Evolutionary conservation across 345 rosid genomes (phyloP), one percentile per base, ranked within the genome.

Genomic region (Arabis hirsuta): DNA sequence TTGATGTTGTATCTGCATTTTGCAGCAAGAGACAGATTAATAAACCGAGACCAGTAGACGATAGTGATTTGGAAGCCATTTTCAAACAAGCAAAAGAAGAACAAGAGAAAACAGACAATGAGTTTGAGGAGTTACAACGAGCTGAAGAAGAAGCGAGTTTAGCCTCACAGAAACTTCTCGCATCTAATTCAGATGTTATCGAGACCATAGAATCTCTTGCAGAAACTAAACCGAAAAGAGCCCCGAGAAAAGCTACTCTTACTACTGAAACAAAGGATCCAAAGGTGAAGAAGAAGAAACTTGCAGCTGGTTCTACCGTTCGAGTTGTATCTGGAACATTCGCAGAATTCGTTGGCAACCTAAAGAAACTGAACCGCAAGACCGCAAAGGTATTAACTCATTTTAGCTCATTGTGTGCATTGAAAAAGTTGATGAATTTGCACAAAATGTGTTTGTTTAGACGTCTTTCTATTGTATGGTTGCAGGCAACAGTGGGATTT

Each of bases 401-500:
- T 10, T 10, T n/a, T 12, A 59, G 63, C 48, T 67, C 24, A 12
- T 41, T 66, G 38, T 50, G 58, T 59, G 62, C 52, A 4, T 31
- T 12, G 7, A 32, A 22, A 63, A 62, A 31, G 16, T 12, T 62
- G 44, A 38, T 12, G 7, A 24, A 6, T 22, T 31, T 22, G 59
- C 2, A 8, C 26, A 26, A 53, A 36, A 61, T 68, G 12, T 69
- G 53, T 43, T 60, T 68, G 73, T 24, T 67, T 43, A 51, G 43
- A 54, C n/a, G 14, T 5, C 0, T 75, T 2, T 42, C 24, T 6
- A 2, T 32, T 42, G 41, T 56, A 12, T 77, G 66, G 63, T 79
- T 85, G 80, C 87, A 91, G 98, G 97, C 86, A 74, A 94, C 95
- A 5, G 96, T 94, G 66, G 90, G 74, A 36, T 80, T 94, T 62